A percentile compares a stretch with the other conserved stretches of the same genome.
phyloP scores from a whole-genome alignment of 2,329 filamentous ascomycete genomes.

The Pseudopyrenochaeta lycopersici region DNA sequence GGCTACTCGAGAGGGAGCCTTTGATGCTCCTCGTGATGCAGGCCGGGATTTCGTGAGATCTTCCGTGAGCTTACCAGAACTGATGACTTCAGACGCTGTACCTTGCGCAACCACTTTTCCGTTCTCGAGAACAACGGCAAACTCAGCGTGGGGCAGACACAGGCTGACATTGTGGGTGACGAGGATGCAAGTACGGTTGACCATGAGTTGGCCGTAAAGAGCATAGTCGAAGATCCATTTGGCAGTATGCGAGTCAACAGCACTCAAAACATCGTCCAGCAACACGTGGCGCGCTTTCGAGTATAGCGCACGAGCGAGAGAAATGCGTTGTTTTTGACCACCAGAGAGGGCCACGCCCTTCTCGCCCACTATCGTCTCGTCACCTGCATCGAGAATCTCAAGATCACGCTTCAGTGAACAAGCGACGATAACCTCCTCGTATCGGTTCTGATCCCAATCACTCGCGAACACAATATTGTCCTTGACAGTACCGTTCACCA shows the following conservation, averaged over 20 bases:
- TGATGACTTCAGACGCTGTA: conserved; percentile 78
- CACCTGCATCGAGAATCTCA: conserved; percentile 89
- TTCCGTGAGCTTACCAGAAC: conserved; percentile 87
- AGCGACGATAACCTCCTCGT: conserved; percentile 86
- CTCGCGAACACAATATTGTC: conserved; percentile 95
- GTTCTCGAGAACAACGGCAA: conserved; percentile 87
- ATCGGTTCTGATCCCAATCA: conserved; percentile 80
- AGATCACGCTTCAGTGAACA: conserved; percentile 92
- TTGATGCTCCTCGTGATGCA: conserved; percentile 74
- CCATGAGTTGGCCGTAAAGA: conserved; percentile 88
- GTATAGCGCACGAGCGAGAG: conserved; percentile 95
- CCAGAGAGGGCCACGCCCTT: conserved; percentile 97
- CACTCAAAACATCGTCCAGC: conserved; percentile 93
- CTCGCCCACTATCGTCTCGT: conserved; percentile 93
- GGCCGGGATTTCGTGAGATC: conserved; percentile 80
- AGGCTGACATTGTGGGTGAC: conserved; percentile 96
- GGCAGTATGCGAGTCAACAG: conserved; percentile 95
- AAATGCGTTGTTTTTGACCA: conserved; percentile 97
- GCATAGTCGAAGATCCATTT: conserved; percentile 98
- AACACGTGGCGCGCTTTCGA: conserved; percentile 91
- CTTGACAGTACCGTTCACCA: conserved; percentile 94
- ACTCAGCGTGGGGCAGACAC: conserved; percentile 80
- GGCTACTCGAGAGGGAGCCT: conserved; percentile 77
- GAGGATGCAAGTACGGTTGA: conserved; percentile 86
- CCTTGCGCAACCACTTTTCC: conserved; percentile 82